Percentiles rank a stretch among this genome's conserved stretches.
Conservation (phyloP, 176 grass and related monocot species). For the Alopecurus myosuroides region DNA sequence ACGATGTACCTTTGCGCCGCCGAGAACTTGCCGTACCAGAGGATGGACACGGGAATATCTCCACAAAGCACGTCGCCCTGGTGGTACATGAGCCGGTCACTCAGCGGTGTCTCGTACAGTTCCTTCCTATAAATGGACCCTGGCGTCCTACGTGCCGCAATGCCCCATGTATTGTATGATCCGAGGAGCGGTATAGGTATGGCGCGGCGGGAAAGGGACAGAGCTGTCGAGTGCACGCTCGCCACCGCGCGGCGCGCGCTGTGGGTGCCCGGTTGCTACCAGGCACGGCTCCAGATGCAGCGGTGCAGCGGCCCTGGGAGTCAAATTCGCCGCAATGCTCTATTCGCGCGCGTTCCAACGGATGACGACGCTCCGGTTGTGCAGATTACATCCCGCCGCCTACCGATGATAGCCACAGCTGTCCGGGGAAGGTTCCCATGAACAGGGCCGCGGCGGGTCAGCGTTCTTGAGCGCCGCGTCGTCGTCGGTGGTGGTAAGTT, state of each 20-base stretch:
- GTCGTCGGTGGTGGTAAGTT: too few species aligned
- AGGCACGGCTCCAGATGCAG: slow-evolving; percentile 29
- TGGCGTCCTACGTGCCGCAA: neutral
- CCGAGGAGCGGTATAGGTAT: neutral
- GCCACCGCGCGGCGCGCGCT: slow-evolving; percentile 25
- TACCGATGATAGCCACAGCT: slow-evolving; percentile 17
- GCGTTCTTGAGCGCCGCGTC: neutral
- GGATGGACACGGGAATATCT: slow-evolving; percentile 46
- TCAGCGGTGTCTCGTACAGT: slow-evolving; percentile 29
- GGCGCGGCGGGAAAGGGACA: slow-evolving; percentile 16
- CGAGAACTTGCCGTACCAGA: slow-evolving; percentile 63
- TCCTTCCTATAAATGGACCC: too few species aligned
- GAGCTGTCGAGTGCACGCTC: slow-evolving; percentile 3
- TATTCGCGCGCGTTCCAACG: neutral
- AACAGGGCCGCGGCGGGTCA: neutral
- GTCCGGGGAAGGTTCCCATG: slow-evolving; percentile 32
- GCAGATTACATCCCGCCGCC: neutral
- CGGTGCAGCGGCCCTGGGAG: neutral
- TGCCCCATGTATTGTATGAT: neutral
- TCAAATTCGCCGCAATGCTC: neutral
- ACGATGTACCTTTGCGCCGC: slow-evolving; percentile 42
- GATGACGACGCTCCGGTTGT: slow-evolving; percentile 8
- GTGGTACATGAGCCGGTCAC: slow-evolving; percentile 53
- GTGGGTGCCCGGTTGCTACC: slow-evolving; percentile 43
- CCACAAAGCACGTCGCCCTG: slow-evolving; percentile 44